phyloP scores from a whole-genome alignment of 2,329 filamentous ascomycete species.

The Ampelomyces quisqualis region DNA sequence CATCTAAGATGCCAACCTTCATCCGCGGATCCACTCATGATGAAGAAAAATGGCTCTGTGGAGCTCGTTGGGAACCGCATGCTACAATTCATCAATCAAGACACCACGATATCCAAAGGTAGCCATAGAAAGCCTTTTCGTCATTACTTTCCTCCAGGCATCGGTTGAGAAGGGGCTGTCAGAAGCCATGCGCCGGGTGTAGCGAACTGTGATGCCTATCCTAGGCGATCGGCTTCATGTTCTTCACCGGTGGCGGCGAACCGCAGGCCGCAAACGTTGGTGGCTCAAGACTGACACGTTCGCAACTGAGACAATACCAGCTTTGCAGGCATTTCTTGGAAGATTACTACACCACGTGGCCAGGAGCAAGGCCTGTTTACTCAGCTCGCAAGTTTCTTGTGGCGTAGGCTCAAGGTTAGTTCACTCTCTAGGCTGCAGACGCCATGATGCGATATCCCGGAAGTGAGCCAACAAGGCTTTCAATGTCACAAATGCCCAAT shows the following conservation, averaged over 20 bases:
- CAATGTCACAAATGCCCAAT: background rate
- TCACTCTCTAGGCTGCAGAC: slow-evolving; percentile 4
- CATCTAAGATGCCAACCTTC: too few relatives aligned
- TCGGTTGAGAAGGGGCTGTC: too few relatives aligned
- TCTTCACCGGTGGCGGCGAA: slow-evolving; percentile 5
- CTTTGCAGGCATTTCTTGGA: too few relatives aligned
- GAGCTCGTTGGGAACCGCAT: too few relatives aligned
- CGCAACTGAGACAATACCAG: slow-evolving; percentile 13
- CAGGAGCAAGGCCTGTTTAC: slow-evolving; percentile 1
- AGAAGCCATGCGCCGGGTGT: slow-evolving; percentile 8
- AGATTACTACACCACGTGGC: too few relatives aligned
- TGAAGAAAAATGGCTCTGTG: too few relatives aligned
- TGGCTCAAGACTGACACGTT: slow-evolving; percentile 7
- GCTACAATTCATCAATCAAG: too few relatives aligned
- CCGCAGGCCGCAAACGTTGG: slow-evolving; percentile 12
- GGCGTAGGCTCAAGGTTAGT: slow-evolving; percentile 6
- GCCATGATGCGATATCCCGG: slow-evolving; percentile 4
- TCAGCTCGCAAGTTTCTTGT: slow-evolving; percentile 4
- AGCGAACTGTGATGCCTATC: slow-evolving; percentile 6
- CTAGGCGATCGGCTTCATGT: slow-evolving; percentile 3
- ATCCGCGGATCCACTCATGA: too few relatives aligned
- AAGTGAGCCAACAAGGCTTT: slow-evolving; percentile 7
- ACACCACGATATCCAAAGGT: background rate
- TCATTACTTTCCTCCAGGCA: background rate
- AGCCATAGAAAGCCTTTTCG: background rate